Conservation (phyloP, 257 asterid genomes). For the Plantago ovata region DNA sequence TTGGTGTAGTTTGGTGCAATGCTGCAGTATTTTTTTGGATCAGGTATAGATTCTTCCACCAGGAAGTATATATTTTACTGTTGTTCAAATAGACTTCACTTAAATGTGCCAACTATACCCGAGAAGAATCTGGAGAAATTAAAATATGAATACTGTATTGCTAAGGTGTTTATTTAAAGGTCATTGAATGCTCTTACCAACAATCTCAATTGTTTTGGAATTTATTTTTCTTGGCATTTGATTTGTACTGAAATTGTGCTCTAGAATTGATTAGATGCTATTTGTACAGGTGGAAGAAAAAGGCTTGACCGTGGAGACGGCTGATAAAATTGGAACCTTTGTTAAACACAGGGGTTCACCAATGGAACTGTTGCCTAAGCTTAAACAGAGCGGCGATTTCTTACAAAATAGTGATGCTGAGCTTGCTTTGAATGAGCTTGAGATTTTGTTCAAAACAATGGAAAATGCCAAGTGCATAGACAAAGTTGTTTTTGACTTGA, state of each 20-base stretch:
- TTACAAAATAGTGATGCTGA: slow-evolving; percentile 55
- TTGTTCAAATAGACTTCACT: too few relatives aligned
- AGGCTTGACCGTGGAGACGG: slow-evolving; percentile 74
- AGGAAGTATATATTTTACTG: too few relatives aligned
- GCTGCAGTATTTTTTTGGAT: too few relatives aligned
- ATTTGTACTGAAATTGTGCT: slow-evolving; percentile 1
- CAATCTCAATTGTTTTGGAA: background rate
- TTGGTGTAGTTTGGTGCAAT: too few relatives aligned
- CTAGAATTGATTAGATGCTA: slow-evolving; percentile 17
- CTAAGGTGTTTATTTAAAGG: background rate
- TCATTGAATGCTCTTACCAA: background rate
- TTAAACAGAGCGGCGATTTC: slow-evolving; percentile 64
- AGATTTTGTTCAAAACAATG: slow-evolving; percentile 72
- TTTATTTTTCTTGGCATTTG: background rate
- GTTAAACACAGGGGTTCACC: slow-evolving; percentile 86
- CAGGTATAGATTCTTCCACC: too few relatives aligned
- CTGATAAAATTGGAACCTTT: slow-evolving; percentile 73
- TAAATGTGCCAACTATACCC: too few relatives aligned
- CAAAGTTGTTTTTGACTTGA: slow-evolving; percentile 83
- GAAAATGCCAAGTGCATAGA: slow-evolving; percentile 58
- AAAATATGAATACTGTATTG: too few relatives aligned
- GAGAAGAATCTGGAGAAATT: too few relatives aligned
- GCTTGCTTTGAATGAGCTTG: slow-evolving; percentile 76
- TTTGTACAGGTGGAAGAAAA: slow-evolving; percentile 72
- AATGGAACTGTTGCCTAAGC: slow-evolving; percentile 56